Conservation (phyloP, 495 filamentous ascomycete genomes). For the Astrocystis sublimbata region DNA sequence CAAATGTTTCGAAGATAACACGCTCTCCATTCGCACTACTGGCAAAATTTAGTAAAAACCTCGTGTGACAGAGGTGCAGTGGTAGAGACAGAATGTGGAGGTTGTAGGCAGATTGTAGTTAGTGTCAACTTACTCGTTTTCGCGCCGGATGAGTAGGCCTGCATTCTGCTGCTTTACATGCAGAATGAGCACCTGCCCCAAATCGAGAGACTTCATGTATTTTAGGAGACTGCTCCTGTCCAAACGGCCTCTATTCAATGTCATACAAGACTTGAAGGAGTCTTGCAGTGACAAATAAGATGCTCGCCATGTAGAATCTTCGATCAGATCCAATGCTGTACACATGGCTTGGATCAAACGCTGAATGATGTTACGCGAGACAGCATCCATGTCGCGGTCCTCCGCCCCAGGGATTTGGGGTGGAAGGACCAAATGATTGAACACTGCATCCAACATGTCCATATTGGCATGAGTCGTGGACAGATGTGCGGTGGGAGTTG, state of each 20-base stretch:
- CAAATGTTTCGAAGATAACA: constrained; percentile 55
- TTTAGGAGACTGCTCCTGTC: constrained; percentile 39
- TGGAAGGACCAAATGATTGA: constrained; percentile 51
- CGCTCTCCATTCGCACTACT: constrained; percentile 21
- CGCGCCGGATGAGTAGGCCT: constrained; percentile 49
- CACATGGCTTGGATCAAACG: constrained; percentile 39
- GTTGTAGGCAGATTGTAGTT: neutral
- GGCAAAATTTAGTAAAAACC: neutral
- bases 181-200: constrained; percentile 42
- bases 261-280: constrained; percentile 35
- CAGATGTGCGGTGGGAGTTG: neutral
- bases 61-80: neutral
- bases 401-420: constrained; percentile 45
- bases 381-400: constrained; percentile 38
- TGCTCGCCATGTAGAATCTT: constrained; percentile 19
- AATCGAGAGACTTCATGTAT: constrained; percentile 36
- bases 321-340: constrained; percentile 24
- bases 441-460: constrained; percentile 29
- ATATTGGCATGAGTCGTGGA: neutral
- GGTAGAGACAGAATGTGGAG: neutral
- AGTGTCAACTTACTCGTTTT: constrained; percentile 37
- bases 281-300: constrained; percentile 34
- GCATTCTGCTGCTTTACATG: constrained; percentile 59
- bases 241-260: constrained; percentile 39
- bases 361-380: constrained; percentile 39